A percentile compares a stretch with the other conserved stretches of the same genome.
Conservation (phyloP, 1,284 basidiomycete species). For the Takashimella tepidaria region DNA sequence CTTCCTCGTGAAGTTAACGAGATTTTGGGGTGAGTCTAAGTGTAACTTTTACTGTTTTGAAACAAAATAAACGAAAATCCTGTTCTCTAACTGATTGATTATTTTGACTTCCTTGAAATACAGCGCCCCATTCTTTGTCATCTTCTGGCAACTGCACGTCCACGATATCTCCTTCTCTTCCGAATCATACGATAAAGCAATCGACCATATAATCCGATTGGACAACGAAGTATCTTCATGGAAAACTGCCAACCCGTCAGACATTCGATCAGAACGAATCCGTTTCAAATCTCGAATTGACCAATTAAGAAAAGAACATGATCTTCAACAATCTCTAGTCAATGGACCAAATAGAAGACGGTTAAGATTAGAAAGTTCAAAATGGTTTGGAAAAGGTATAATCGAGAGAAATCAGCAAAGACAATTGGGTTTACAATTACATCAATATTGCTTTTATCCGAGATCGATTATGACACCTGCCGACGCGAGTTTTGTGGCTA, state of each 20-base stretch:
- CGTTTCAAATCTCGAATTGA: constrained; percentile 26
- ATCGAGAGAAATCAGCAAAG: constrained; percentile 19
- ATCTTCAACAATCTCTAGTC: constrained; percentile 40
- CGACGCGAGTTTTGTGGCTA: constrained; percentile 91
- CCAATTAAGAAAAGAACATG: constrained; percentile 33
- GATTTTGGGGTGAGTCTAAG: constrained; percentile 18
- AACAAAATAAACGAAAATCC: no score
- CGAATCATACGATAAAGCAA: constrained; percentile 47
- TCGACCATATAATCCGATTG: constrained; percentile 41
- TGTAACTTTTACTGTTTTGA: background rate
- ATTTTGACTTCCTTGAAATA: no score
- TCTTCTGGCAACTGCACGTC: constrained; percentile 90
- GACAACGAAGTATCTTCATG: constrained; percentile 39
- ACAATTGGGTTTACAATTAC: constrained; percentile 25
- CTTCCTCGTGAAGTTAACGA: constrained; percentile 18
- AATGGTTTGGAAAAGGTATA: constrained; percentile 71
- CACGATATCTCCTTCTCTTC: constrained; percentile 72
- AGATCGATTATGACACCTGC: constrained; percentile 86
- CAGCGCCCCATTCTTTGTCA: constrained; percentile 82
- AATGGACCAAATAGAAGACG: constrained; percentile 64
- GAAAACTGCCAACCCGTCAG: constrained; percentile 10
- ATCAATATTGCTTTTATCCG: constrained; percentile 86
- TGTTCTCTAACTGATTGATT: constrained; percentile 9
- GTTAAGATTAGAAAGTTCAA: constrained; percentile 69
- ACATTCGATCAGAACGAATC: constrained; percentile 18